A percentile compares a stretch with the other conserved stretches of the same genome.
Evolutionary conservation across 2,329 filamentous ascomycete species (phyloP).

Genomic region (Zymoseptoria tritici): DNA sequence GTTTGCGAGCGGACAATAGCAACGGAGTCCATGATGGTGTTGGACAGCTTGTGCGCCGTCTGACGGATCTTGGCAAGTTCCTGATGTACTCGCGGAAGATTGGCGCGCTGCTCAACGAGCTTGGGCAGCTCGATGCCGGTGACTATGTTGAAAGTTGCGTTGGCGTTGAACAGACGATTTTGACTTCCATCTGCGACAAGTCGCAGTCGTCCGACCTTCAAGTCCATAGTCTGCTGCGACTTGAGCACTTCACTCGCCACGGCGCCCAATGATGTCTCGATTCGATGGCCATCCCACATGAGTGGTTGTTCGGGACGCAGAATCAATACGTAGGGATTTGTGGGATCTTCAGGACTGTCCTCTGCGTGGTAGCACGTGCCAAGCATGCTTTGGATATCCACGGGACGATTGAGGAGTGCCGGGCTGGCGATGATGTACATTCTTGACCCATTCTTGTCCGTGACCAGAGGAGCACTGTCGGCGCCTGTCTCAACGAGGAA

Average conservation of each 20-base stretch:
- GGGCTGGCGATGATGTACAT: slow-evolving; percentile 75
- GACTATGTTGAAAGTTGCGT: slow-evolving; percentile 69
- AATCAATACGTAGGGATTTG: slow-evolving; percentile 77
- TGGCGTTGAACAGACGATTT: slow-evolving; percentile 68
- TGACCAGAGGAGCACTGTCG: slow-evolving; percentile 31
- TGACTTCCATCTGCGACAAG: slow-evolving; percentile 84
- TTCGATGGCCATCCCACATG: slow-evolving; percentile 68
- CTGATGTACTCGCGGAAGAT: slow-evolving; percentile 82
- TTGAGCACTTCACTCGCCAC: slow-evolving; percentile 58
- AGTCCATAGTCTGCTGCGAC: slow-evolving; percentile 60
- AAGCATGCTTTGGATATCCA: slow-evolving; percentile 79
- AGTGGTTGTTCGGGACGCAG: slow-evolving; percentile 72
- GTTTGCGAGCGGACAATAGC: slow-evolving; percentile 86
- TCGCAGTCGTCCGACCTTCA: slow-evolving; percentile 78
- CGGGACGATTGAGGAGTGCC: slow-evolving; percentile 62
- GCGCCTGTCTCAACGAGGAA: slow-evolving; percentile 66
- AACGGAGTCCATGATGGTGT: slow-evolving; percentile 98
- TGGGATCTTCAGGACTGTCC: slow-evolving; percentile 61
- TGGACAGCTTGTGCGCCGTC: slow-evolving; percentile 91
- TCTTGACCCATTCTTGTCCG: slow-evolving; percentile 39
- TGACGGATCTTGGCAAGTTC: slow-evolving; percentile 91
- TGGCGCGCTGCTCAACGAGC: slow-evolving; percentile 84
- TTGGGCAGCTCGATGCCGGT: slow-evolving; percentile 81
- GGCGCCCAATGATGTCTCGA: slow-evolving; percentile 38
- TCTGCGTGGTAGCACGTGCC: slow-evolving; percentile 68